Percentiles rank a stretch among this genome's conserved stretches.
Evolutionary conservation across 1,284 basidiomycete genomes (phyloP).

Genomic region (Rhodotorula sp.): DNA sequence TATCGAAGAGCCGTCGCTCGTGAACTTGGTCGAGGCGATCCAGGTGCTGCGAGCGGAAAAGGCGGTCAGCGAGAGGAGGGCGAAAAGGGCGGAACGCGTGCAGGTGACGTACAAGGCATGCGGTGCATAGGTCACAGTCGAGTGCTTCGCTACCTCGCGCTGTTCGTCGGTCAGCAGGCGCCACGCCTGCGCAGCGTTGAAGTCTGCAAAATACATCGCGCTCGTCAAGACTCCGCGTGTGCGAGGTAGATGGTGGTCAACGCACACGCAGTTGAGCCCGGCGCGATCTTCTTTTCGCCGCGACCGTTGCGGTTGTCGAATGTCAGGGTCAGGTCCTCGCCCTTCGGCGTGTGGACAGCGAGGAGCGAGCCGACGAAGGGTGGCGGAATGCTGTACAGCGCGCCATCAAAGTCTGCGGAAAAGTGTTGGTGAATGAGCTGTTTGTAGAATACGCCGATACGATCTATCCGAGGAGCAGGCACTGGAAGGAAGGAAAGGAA

Average conservation of each 20-base stretch:
- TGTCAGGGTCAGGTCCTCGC: slow-evolving; percentile 7
- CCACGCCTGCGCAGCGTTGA: slow-evolving; percentile 14
- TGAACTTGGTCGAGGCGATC: slow-evolving; percentile 19
- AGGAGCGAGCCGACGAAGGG: slow-evolving; percentile 17
- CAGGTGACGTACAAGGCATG: slow-evolving; percentile 22
- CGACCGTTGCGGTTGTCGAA: slow-evolving; percentile 20
- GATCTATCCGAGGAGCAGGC: no score
- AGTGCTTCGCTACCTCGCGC: slow-evolving; percentile 5
- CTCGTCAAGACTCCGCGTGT: no score
- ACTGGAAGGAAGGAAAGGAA: no score
- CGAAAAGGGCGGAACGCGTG: no score
- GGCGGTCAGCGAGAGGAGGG: not conserved
- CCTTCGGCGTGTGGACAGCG: slow-evolving; percentile 16
- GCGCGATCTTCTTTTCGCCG: slow-evolving; percentile 20
- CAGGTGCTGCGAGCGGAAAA: not conserved
- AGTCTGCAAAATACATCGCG: not conserved
- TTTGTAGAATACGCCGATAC: no score
- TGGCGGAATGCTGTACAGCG: slow-evolving; percentile 10
- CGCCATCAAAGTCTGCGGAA: slow-evolving; percentile 11
- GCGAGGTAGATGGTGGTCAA: not conserved
- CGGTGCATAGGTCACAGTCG: slow-evolving; percentile 14
- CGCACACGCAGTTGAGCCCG: slow-evolving; percentile 14
- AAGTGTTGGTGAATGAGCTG: not conserved
- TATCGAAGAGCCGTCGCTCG: slow-evolving; percentile 16
- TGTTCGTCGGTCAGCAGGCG: slow-evolving; percentile 11